A percentile compares a stretch with the other conserved stretches of the same genome.
phyloP scores from a whole-genome alignment of 805 yeast species.

The Kluyveromyces siamensis region DNA sequence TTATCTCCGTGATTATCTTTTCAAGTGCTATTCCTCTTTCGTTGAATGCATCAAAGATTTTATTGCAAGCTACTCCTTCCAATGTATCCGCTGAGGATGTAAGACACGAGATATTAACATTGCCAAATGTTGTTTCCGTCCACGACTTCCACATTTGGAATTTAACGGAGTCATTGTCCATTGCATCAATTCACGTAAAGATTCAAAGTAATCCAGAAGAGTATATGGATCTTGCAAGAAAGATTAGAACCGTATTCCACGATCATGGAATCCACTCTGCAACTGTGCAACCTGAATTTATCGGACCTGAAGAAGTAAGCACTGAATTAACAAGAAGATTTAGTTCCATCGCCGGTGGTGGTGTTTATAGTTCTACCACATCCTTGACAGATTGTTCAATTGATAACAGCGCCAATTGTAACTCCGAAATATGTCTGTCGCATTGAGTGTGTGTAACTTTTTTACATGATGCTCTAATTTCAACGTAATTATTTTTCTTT shows the following conservation, averaged over 20 bases:
- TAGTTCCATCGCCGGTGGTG: slow-evolving; percentile 28
- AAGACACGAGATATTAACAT: slow-evolving; percentile 51
- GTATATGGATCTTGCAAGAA: slow-evolving; percentile 61
- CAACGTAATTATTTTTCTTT: no score
- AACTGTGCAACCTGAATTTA: slow-evolving; percentile 93
- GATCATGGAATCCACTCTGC: slow-evolving; percentile 84
- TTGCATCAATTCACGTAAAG: slow-evolving; percentile 86
- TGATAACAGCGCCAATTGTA: slow-evolving; percentile 46
- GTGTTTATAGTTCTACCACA: slow-evolving; percentile 11
- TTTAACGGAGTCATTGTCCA: slow-evolving; percentile 73
- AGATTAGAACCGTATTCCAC: slow-evolving; percentile 71
- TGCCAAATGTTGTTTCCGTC: slow-evolving; percentile 71
- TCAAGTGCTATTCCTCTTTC: slow-evolving; percentile 89
- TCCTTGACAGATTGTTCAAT: slow-evolving; percentile 34
- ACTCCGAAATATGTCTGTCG: slow-evolving; percentile 35
- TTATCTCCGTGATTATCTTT: slow-evolving; percentile 82
- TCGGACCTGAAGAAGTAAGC: slow-evolving; percentile 23
- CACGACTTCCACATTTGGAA: slow-evolving; percentile 98
- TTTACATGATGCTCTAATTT: neutral
- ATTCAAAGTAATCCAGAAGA: slow-evolving; percentile 54
- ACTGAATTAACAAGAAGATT: slow-evolving; percentile 28
- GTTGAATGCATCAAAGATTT: slow-evolving; percentile 72
- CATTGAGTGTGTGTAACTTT: neutral
- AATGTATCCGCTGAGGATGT: slow-evolving; percentile 69
- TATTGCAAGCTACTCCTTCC: slow-evolving; percentile 90